Evolutionary conservation across 129 eudicot species (phyloP), one percentile per base, ranked within the genome.

Genomic region (Saposhnikovia divaricata): DNA sequence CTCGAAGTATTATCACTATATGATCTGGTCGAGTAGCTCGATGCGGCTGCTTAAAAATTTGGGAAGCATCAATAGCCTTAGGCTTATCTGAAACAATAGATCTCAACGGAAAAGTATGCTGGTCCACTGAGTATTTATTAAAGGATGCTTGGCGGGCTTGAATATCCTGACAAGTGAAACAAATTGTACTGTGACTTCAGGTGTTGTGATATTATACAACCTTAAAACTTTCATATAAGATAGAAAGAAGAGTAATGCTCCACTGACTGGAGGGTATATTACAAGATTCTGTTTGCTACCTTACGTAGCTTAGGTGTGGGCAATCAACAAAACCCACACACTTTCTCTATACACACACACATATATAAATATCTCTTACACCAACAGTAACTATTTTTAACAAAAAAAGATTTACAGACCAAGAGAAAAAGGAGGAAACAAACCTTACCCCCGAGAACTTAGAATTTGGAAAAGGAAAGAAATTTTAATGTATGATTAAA

Each of bases 11-110:
- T 55, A 94, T 78, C 75, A 94, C 98, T 40, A 94, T 83, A 86
- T 87, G 93, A 89, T 94, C 98, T 27, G 98, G 98, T 48, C 98
- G 92, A 47, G 86, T 84, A 77, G 93, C 86, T 77, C 98, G 93
- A 71, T 90, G 91, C 75, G 97, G 98, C 55, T 85, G 91, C 89
- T 92, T 94, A 80, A 94, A 89, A 79, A 94, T 83, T 76, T 82
- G 91, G 65, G 93, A 87, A 74, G 91, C 98, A 85, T 94, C 97
- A 82, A 92, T 70, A 76, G 77, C 47, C 74, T 86, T 85, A 46
- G 90, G 90, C 82, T 90, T 90, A 48, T 88, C 96, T 37, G 83
- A 45, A 27, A 87, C 74, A 57, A 80, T 76, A 79, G 84, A 78
- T 77, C 78, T 83, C 57, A 69, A 43, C 34, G 88, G 79, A 66